These are phyloP conservation scores for Ophiostoma novo-ulmi DNA, from an alignment of 2,329 filamentous ascomycete species.

Conservation along the genomic window DNA sequence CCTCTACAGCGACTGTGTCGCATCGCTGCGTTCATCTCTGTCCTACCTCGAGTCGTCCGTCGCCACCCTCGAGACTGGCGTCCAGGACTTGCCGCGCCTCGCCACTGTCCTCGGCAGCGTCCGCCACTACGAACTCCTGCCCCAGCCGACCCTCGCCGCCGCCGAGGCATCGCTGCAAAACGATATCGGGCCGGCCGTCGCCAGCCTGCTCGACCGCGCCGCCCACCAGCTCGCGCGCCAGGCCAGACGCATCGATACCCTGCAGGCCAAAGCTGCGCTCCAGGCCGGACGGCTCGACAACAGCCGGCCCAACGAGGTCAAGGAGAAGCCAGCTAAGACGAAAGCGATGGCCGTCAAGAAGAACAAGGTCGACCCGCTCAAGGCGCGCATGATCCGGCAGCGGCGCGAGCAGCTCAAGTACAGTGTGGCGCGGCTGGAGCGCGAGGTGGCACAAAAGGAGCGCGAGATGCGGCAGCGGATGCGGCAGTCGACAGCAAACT, in stretches of 20 bases:
- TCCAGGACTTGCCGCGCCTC: conserved; percentile 55
- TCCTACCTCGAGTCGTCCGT: conserved; percentile 58
- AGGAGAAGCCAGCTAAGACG: neutral
- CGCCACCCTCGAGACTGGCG: conserved; percentile 48
- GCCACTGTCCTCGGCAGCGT: conserved; percentile 53
- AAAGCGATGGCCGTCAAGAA: neutral
- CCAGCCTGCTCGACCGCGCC: conserved; percentile 72
- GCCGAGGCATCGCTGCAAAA: conserved; percentile 80
- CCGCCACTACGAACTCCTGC: conserved; percentile 86
- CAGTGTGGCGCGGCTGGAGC: conserved; percentile 75
- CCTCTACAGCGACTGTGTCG: conserved; percentile 53
- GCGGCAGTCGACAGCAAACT: conserved; percentile 19
- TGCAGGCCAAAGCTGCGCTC: conserved; percentile 76
- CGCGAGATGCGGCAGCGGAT: conserved; percentile 52
- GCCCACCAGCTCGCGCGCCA: conserved; percentile 77
- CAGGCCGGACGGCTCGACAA: conserved; percentile 63
- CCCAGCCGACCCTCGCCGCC: conserved; percentile 72
- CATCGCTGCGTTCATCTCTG: conserved; percentile 56
- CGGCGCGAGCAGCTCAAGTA: conserved; percentile 83
- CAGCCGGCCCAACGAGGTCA: neutral
- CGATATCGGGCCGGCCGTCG: conserved; percentile 83
- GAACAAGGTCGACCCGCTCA: conserved; percentile 39
- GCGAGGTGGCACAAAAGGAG: conserved; percentile 76
- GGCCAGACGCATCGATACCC: conserved; percentile 72
- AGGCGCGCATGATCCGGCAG: conserved; percentile 61